A percentile compares a stretch with the other conserved stretches of the same genome.
These are phyloP conservation scores for Arthrobotrys pseudoclavata DNA, from an alignment of 2,329 filamentous ascomycete species.

Conservation along the genomic window DNA sequence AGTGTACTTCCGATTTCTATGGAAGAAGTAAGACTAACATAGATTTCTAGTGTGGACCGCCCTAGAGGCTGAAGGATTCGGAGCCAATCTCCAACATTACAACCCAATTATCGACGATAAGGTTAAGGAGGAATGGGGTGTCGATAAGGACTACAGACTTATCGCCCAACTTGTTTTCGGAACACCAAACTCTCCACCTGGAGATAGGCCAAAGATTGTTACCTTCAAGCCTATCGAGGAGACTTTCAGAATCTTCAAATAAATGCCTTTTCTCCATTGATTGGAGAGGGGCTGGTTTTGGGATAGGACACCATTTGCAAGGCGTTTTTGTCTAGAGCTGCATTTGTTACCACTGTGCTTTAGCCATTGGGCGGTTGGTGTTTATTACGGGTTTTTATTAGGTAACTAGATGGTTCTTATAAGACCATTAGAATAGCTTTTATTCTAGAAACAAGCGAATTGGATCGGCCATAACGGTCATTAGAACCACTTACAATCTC, in stretches of 20 bases:
- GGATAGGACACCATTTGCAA: conserved; percentile 23
- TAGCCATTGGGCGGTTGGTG: not conserved
- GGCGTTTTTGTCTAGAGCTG: conserved; percentile 18
- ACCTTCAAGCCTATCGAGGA: conserved; percentile 74
- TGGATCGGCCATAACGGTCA: not conserved
- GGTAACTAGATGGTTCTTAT: not conserved
- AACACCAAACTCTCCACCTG: conserved; percentile 71
- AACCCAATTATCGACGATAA: conserved; percentile 85
- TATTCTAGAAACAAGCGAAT: not conserved
- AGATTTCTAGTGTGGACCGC: conserved; percentile 77
- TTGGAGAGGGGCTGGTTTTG: not conserved
- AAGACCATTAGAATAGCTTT: not conserved
- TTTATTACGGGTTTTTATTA: not conserved
- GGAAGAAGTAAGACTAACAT: not conserved
- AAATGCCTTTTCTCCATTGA: conserved; percentile 5
- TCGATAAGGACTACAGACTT: conserved; percentile 81
- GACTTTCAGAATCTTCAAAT: conserved; percentile 56
- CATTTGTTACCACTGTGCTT: not conserved
- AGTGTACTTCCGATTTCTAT: not conserved
- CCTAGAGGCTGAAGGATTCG: conserved; percentile 85
- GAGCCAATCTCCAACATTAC: conserved; percentile 93
- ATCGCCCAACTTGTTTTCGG: conserved; percentile 89
- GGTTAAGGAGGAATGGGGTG: conserved; percentile 77
- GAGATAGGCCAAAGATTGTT: conserved; percentile 69
- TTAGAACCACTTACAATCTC: not conserved